Conservation (phyloP, 305 asterid genomes). For the Caryopteris hybrid region DNA sequence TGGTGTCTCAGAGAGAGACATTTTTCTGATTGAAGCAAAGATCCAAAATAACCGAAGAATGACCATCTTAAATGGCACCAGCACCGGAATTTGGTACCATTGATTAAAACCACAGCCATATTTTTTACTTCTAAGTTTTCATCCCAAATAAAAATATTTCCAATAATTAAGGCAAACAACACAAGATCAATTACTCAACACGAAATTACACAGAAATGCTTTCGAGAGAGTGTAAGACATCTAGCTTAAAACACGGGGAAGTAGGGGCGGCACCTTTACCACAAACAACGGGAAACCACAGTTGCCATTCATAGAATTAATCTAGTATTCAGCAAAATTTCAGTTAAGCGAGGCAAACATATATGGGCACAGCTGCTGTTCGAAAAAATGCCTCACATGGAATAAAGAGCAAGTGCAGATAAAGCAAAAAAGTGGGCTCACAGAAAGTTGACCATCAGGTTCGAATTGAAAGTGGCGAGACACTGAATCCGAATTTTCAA, state of each 20-base stretch:
- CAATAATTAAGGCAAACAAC: no score
- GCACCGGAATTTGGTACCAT: not conserved
- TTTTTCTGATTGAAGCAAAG: not conserved
- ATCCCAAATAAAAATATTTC: no score
- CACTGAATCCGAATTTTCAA: conserved; percentile 69
- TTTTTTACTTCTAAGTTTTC: not conserved
- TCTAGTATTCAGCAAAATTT: not conserved
- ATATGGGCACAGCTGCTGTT: conserved; percentile 22
- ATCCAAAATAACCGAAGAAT: not conserved
- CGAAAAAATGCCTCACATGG: conserved; percentile 9
- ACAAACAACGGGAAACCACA: not conserved
- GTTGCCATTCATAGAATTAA: conserved; percentile 3
- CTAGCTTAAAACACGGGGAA: not conserved
- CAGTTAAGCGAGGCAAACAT: not conserved
- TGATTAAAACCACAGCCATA: not conserved
- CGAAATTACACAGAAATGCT: not conserved
- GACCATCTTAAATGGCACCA: not conserved
- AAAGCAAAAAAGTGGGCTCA: conserved; percentile 28
- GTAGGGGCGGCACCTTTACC: not conserved
- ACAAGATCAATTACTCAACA: not conserved
- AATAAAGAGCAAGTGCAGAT: not conserved
- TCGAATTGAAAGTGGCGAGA: conserved; percentile 70
- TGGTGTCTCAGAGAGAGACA: not conserved
- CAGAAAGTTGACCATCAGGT: conserved; percentile 71
- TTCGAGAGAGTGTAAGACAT: not conserved